Evolutionary conservation across 257 asterid species (phyloP).

Genomic region (Dorcoceras hygrometricum): DNA sequence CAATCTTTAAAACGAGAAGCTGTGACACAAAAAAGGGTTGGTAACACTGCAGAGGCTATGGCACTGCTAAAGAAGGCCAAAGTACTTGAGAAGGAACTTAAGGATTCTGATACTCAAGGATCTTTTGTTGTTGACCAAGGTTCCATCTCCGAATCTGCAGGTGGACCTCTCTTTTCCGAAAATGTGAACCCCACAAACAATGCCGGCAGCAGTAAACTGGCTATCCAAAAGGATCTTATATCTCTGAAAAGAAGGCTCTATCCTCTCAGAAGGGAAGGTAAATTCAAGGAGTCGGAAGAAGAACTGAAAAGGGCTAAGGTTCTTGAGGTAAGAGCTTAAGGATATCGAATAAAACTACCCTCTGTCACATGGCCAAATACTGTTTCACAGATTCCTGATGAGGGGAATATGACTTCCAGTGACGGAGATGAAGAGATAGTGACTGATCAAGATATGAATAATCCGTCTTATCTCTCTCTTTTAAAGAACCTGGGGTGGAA

Average conservation of each 20-base stretch:
- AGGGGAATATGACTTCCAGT: slow-evolving; percentile 28
- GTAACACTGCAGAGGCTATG: slow-evolving; percentile 68
- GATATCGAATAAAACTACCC: slow-evolving; percentile 62
- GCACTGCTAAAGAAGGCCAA: slow-evolving; percentile 67
- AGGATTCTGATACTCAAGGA: slow-evolving; percentile 34
- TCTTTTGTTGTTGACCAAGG: slow-evolving; percentile 21
- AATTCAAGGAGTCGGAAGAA: slow-evolving; percentile 72
- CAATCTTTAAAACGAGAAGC: slow-evolving; percentile 73
- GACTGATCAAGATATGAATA: slow-evolving; percentile 81
- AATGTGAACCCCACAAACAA: slow-evolving; percentile 22
- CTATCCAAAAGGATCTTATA: slow-evolving; percentile 84
- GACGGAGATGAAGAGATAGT: slow-evolving; percentile 59
- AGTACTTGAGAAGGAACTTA: slow-evolving; percentile 57
- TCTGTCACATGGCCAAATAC: slow-evolving; percentile 27
- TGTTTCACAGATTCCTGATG: slow-evolving; percentile 26
- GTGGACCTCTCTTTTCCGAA: slow-evolving; percentile 23
- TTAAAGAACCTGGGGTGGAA: slow-evolving; percentile 88
- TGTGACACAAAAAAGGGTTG: slow-evolving; percentile 62
- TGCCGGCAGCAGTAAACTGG: slow-evolving; percentile 41
- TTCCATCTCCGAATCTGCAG: slow-evolving; percentile 23
- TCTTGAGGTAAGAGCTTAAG: slow-evolving; percentile 89
- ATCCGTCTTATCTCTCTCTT: slow-evolving; percentile 77
- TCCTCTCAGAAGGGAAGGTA: slow-evolving; percentile 84
- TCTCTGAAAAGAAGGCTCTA: slow-evolving; percentile 77
- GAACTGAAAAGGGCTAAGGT: slow-evolving; percentile 75